Percentiles rank a stretch among this genome's conserved stretches.
Conservation (phyloP, 495 filamentous ascomycete genomes). For the Venustampulla echinocandica region DNA sequence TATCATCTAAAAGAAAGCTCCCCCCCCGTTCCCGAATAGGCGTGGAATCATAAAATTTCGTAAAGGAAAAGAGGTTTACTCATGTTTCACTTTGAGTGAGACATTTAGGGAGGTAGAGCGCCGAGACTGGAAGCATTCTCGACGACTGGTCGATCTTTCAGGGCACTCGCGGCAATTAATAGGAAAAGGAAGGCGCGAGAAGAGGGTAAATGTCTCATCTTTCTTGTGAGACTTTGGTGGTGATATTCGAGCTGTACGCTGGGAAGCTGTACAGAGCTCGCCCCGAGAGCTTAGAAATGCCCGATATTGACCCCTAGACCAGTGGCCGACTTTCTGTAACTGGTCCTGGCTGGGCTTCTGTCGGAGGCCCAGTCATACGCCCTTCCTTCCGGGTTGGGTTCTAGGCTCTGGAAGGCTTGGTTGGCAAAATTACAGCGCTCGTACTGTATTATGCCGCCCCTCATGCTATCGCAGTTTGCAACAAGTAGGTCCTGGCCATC, state of each 20-base stretch:
- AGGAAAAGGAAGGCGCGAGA: not conserved
- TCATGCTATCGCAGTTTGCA: conserved; percentile 61
- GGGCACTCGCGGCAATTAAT: too few relatives aligned
- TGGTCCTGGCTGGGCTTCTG: conserved; percentile 24
- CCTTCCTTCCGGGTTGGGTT: conserved; percentile 9
- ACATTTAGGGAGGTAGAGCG: too few relatives aligned
- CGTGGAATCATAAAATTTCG: not conserved
- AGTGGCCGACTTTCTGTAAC: conserved; percentile 16
- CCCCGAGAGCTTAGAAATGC: conserved; percentile 10
- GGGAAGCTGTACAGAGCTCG: conserved; percentile 13
- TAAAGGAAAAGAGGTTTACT: not conserved
- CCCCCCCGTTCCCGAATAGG: not conserved
- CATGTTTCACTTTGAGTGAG: not conserved
- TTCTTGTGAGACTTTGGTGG: too few relatives aligned
- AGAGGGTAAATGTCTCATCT: not conserved
- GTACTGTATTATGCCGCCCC: conserved; percentile 75
- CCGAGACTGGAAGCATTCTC: too few relatives aligned
- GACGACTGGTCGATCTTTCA: too few relatives aligned
- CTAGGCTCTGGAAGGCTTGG: conserved; percentile 32
- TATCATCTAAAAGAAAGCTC: conserved; percentile 14
- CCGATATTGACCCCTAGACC: conserved; percentile 15
- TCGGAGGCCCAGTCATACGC: conserved; percentile 28
- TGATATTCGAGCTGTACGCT: too few relatives aligned
- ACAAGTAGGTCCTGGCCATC: conserved; percentile 66
- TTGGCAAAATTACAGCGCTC: conserved; percentile 44